Conservation (phyloP, 257 asterid species). For the Nicotiana benthamiana region DNA sequence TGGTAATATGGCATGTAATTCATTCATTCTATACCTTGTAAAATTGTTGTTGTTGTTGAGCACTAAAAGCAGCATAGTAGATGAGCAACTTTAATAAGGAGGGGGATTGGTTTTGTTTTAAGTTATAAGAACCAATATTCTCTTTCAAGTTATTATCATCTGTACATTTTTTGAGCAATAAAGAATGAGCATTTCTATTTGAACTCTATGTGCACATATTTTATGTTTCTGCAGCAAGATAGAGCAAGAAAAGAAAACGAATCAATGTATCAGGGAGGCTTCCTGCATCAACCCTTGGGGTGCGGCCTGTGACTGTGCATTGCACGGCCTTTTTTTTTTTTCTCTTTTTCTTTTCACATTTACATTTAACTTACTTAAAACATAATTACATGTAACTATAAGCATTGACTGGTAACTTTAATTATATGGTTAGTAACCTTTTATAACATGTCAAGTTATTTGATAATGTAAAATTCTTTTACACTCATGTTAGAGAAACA, state of each 20-base stretch:
- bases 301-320: too few relatives aligned
- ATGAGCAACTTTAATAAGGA: neutral
- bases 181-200: neutral
- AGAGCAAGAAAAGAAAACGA: too few relatives aligned
- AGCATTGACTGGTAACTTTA: neutral
- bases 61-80: neutral
- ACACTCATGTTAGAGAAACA: neutral
- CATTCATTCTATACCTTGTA: neutral
- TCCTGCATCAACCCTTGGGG: too few relatives aligned
- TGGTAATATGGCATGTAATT: constrained; percentile 4
- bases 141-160: neutral
- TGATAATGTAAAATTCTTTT: neutral
- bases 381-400: too few relatives aligned
- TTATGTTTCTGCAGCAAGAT: neutral
- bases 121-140: neutral
- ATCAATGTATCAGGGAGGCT: too few relatives aligned
- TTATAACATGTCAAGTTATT: neutral
- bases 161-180: neutral
- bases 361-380: neutral
- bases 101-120: neutral
- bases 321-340: too few relatives aligned
- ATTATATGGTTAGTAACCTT: neutral
- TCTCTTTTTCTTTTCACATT: neutral
- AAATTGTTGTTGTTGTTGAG: neutral
- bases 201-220: neutral